phyloP scores from a whole-genome alignment of 2,329 filamentous ascomycete species.

The Fonsecaea multimorphosa region DNA sequence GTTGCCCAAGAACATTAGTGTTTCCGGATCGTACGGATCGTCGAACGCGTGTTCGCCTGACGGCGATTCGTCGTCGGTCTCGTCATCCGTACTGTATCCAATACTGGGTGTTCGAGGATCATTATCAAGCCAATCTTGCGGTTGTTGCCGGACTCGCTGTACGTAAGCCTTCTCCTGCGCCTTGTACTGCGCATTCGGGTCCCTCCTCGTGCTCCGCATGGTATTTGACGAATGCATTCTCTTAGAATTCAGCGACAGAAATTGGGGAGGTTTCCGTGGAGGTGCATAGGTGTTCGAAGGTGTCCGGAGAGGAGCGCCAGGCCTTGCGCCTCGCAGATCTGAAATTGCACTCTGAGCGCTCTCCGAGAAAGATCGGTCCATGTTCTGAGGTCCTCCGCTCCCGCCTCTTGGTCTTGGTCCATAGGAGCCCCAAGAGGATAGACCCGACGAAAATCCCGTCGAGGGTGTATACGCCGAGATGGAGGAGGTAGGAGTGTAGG shows the following conservation, averaged over 20 bases:
- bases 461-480: constrained; percentile 42
- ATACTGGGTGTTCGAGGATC: constrained; percentile 73
- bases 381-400: constrained; percentile 51
- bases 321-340: constrained; percentile 65
- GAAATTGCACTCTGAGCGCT: constrained; percentile 24
- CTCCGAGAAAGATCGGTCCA: constrained; percentile 36
- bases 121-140: constrained; percentile 71
- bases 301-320: constrained; percentile 71
- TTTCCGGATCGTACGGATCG: constrained; percentile 88
- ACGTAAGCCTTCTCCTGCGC: constrained; percentile 95
- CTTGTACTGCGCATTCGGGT: constrained; percentile 75
- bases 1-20: constrained; percentile 81
- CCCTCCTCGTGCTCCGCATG: constrained; percentile 61
- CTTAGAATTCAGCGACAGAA: constrained; percentile 53
- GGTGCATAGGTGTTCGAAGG: constrained; percentile 80
- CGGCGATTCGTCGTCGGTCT: constrained; percentile 85
- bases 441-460: constrained; percentile 39
- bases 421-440: constrained; percentile 47
- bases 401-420: constrained; percentile 52
- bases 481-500: constrained; percentile 44
- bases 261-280: constrained; percentile 61
- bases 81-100: constrained; percentile 60
- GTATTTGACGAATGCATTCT: constrained; percentile 64
- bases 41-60: constrained; percentile 83
- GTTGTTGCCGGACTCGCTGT: constrained; percentile 84